These are phyloP conservation scores for Yamadazyma membranifaciens DNA, from an alignment of 1,139 yeast species.

Conservation along the genomic window DNA sequence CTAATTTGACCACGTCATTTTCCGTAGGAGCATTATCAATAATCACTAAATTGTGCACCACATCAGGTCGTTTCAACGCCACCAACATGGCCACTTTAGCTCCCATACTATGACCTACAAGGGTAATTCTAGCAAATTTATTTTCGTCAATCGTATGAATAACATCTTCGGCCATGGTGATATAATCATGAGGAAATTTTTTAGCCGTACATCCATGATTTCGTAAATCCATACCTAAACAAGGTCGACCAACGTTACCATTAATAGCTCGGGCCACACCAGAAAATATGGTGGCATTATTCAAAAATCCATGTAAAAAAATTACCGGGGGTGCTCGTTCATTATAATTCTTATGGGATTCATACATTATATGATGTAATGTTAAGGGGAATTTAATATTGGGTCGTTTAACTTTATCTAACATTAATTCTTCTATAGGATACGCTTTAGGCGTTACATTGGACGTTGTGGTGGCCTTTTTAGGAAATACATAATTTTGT, in stretches of 20 bases:
- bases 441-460: too few species aligned
- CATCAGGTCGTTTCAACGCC: slow-evolving; percentile 36
- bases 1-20: slow-evolving; percentile 8
- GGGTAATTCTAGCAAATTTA: slow-evolving; percentile 24
- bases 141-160: slow-evolving; percentile 27
- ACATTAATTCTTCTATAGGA: neutral
- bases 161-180: slow-evolving; percentile 44
- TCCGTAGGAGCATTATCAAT: slow-evolving; percentile 49
- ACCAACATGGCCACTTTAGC: slow-evolving; percentile 53
- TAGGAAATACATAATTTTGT: neutral
- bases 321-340: slow-evolving; percentile 28
- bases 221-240: slow-evolving; percentile 47
- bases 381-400: neutral
- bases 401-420: slow-evolving; percentile 7
- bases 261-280: slow-evolving; percentile 36
- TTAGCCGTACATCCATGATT: slow-evolving; percentile 52
- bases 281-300: slow-evolving; percentile 41
- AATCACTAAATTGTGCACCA: slow-evolving; percentile 38
- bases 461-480: neutral
- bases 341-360: slow-evolving; percentile 1
- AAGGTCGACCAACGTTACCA: slow-evolving; percentile 26
- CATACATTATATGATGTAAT: slow-evolving; percentile 8
- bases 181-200: slow-evolving; percentile 43
- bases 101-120: slow-evolving; percentile 56
- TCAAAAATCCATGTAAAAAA: slow-evolving; percentile 51